Evolutionary conservation across 139 green algal species (phyloP), one percentile per base, ranked within the genome.

Genomic region (Closterium sp.): DNA sequence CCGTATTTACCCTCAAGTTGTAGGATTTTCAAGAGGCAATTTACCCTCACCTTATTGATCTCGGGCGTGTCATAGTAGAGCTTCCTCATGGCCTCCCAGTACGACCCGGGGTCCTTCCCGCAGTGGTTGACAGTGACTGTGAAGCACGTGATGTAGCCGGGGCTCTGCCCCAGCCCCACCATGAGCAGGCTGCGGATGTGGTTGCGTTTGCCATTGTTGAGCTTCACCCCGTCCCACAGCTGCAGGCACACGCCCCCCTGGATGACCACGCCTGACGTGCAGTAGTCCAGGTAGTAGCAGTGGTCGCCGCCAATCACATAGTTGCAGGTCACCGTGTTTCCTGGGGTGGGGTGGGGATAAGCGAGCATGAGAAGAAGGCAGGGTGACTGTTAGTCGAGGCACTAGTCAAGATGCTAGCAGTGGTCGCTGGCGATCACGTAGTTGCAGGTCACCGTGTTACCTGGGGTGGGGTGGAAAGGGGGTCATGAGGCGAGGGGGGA

Each of bases 251-350:
- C 88, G 28, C 76, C 81, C 23, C 88, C 88, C 31, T 91, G 12
- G 32, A 91, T 84, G 0, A 6, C 34, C 23, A 86, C 36, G 36
- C 36, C 88, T 34, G 88, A 91, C n/a, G 88, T 87, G 31, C 33
- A 34, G 33, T 85, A 91, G 81, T 91, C 88, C 33, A 89, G 19
- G 88, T 91, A 91, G 30, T 88, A 84, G 81, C 88, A 91, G 28
- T 30, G 34, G 25, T 91, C 33, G 9, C 35, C 88, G 23, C 36
- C 35, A 3, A 87, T 0, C 34, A 85, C 36, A 9, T 83, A 83
- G 81, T 91, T 91, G 31, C 81, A 88, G 28, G 12, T 34, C 32
- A 91, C 34, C 31, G 31, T 88, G 33, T 91, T 91, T 1, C 88
- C 86, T 66, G 43, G 4, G 43, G 43, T 66, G 43, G 43, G 43